These are phyloP conservation scores for Mortierella sp. DNA, from an alignment of 371 early-diverging fungal species.

Conservation along the genomic window DNA sequence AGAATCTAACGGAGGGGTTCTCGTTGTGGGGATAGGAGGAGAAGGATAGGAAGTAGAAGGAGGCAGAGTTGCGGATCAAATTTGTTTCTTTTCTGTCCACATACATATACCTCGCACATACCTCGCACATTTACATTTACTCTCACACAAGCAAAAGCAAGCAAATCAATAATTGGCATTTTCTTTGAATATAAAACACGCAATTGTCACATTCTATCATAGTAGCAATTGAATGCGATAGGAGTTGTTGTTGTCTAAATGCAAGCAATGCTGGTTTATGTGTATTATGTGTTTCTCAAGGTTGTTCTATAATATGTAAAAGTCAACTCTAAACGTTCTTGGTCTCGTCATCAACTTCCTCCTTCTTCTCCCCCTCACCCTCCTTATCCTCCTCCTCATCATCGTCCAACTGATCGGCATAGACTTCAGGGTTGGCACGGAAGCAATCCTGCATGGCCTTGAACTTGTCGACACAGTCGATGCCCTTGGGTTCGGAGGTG, in stretches of 20 bases:
- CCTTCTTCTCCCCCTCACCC: constrained; percentile 1
- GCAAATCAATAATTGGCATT: not conserved
- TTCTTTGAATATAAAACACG: no score
- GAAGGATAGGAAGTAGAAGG: no score
- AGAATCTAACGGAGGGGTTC: constrained; percentile 28
- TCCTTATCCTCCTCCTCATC: constrained; percentile 29
- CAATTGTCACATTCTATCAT: no score
- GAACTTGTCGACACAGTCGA: constrained; percentile 88
- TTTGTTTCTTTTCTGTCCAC: no score
- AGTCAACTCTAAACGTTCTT: constrained; percentile 30
- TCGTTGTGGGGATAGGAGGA: no score
- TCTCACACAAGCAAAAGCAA: not conserved
- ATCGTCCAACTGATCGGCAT: constrained; percentile 61
- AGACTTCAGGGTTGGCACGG: constrained; percentile 83
- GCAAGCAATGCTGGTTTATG: not conserved
- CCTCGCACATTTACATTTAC: not conserved
- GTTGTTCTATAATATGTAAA: no score
- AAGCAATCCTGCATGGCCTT: constrained; percentile 92
- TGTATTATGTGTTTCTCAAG: no score
- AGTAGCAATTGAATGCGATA: no score
- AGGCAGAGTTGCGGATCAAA: no score
- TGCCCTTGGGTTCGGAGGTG: constrained; percentile 79
- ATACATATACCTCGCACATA: no score
- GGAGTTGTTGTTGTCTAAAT: constrained; percentile 17
- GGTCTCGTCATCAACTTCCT: constrained; percentile 5